A percentile compares a stretch with the other conserved stretches of the same genome.
Evolutionary conservation across 257 asterid species (phyloP).

Genomic region (Hygrophila difformis): DNA sequence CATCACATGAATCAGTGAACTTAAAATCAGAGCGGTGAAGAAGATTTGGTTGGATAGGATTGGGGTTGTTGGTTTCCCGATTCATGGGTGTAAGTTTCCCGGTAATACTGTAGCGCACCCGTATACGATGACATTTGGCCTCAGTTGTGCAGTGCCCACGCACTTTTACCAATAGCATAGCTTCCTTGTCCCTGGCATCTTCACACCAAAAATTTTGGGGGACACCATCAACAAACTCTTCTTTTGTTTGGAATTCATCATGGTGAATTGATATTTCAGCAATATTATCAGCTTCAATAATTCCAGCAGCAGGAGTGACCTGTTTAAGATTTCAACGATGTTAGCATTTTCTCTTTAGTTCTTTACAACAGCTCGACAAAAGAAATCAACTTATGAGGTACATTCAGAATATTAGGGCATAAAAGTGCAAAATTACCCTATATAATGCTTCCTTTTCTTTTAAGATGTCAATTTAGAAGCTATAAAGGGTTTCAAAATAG

Average conservation of each 20-base stretch:
- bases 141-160: conserved; percentile 57
- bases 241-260: conserved; percentile 72
- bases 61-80: conserved; percentile 22
- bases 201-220: conserved; percentile 89
- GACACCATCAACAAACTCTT: conserved; percentile 82
- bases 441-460: no score
- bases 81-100: conserved; percentile 51
- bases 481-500: no score
- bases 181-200: conserved; percentile 94
- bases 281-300: conserved; percentile 58
- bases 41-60: conserved; percentile 34
- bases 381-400: background rate
- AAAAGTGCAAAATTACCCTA: no score
- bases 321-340: conserved; percentile 27
- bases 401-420: no score
- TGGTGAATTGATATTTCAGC: conserved; percentile 66
- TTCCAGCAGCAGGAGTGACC: conserved; percentile 81
- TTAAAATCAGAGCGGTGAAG: conserved; percentile 63
- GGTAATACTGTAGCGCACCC: conserved; percentile 67
- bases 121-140: conserved; percentile 54
- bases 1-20: conserved; percentile 51
- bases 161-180: conserved; percentile 42
- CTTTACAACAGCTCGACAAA: background rate
- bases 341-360: background rate
- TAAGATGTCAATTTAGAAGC: no score